Base-by-base conservation (phyloP, 2,329 filamentous ascomycete genomes). In the Fusarium hostae region DNA sequence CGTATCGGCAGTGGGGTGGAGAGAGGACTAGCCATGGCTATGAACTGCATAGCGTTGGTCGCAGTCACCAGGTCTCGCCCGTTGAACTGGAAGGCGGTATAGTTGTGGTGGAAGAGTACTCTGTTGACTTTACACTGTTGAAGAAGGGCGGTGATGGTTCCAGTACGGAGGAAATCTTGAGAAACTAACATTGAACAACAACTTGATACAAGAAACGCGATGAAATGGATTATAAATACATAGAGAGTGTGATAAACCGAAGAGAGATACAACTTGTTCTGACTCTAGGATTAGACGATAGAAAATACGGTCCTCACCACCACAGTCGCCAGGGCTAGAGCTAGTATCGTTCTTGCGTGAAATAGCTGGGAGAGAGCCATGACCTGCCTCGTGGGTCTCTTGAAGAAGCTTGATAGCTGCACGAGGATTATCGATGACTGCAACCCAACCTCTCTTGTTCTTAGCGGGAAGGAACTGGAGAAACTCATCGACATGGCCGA, bases 401-500 rank as follows among this genome's bases (percentile, higher is more conserved):
- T 61, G 24, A 1, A 78, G 64, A 4, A 74, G 8, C 0, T 22
- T 39, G 5, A 77, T 30, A 2, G 64, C 76, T 3, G 56, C 51
- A 2, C 24, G 22, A 5, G 76, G 71, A 15, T 77, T 73, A 12
- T 68, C 67, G 0, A 67, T 64, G 26, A 72, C 59, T 11, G 71
- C 28, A 24, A 72, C 30, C 71, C 73, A 78, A 13, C 76, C 76
- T 2, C 68, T 59, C 22, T 68, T 41, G 26, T 68, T 76, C 8
- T 75, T 58, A 6, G 60, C 68, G 0, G 77, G 77, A 0, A 78
- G 54, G 13, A 78, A 78, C 26, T 77, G 75, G 20, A 78, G 9
- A 28, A 76, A 77, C 56, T 78, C 75, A 32, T 77, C 77, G 7
- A 75, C 70, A 41, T 78, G 77, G 6, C 76, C 75, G 4, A 77